Evolutionary conservation across 2,329 filamentous ascomycete genomes (phyloP), one percentile per base, ranked within the genome.

Genomic region (Pseudocercospora ulei): DNA sequence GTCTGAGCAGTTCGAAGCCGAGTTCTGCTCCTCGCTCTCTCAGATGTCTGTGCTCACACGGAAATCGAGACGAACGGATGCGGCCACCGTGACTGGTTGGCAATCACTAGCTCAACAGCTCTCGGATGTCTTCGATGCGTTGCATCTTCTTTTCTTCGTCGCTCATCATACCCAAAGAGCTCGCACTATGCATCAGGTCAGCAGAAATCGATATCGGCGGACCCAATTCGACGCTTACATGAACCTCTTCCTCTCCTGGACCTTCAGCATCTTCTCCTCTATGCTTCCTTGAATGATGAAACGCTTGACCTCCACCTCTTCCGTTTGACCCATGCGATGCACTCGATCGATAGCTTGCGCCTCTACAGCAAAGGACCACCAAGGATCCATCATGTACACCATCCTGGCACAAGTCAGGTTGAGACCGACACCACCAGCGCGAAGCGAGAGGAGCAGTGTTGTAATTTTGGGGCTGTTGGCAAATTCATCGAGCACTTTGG

Each of bases 361-460:
- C 63, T 98, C 90, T 7, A 96, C 80, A 0, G 90, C 87, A 62
- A 88, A 98, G 57, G 83, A 92, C 90, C 90, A 98, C 90, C 90
- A 98, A 0, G 90, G 90, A 62, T 98, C 90, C 90, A 98, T 96
- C 82, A 98, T 92, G 65, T 81, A 98, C 3, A 98, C 92, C 38
- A 83, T 71, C 48, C 80, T 84, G 4, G 90, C 90, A 50, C 78
- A 79, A 0, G 88, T 96, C 45, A 98, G 64, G 57, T 98, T 98
- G 27, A 98, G 69, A 0, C 90, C 90, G 0, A 98, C 90, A 14
- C 90, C 92, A 3, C 92, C 90, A 0, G 92, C 90, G 12, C 85
- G 74, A 39, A 98, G 67, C 52, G 80, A 88, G 35, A 98, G 73
- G 1, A 98, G 69, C 3, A 98, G 67, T 1, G 98, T 75, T 2